Percentiles rank a stretch among this genome's conserved stretches.
Conservation (phyloP, 23 red algal genomes). For the Gracilaria gracilis region DNA sequence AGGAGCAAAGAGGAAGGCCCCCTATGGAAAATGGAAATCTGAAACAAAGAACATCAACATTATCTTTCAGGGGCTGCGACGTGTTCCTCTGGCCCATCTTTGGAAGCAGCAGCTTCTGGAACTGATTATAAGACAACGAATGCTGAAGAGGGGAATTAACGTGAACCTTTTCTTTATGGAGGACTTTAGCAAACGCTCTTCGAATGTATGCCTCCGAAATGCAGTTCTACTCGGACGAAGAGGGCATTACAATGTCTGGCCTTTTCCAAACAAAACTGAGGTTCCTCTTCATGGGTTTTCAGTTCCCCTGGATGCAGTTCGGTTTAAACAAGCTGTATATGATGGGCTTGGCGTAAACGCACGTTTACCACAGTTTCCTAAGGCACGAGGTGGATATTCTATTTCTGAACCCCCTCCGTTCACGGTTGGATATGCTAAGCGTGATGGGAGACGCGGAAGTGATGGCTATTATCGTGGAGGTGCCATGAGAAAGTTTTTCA, state of each 20-base stretch:
- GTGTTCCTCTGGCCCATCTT: background rate
- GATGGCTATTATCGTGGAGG: background rate
- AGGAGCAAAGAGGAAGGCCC: background rate
- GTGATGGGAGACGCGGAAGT: background rate
- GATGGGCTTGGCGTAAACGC: constrained; percentile 7
- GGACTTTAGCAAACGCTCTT: background rate
- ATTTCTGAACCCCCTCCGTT: constrained; percentile 16
- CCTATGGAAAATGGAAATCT: background rate
- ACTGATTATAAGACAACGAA: background rate
- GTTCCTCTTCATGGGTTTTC: constrained; percentile 42
- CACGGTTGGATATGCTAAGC: constrained; percentile 27
- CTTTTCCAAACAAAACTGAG: constrained; percentile 46
- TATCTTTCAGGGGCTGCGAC: constrained; percentile 5
- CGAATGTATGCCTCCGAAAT: constrained; percentile 56
- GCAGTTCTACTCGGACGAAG: constrained; percentile 54
- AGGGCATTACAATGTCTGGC: constrained; percentile 48
- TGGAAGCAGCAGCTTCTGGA: background rate
- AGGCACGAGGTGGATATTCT: background rate
- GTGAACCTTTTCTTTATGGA: background rate
- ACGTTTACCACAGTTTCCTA: background rate
- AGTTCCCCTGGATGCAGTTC: constrained; percentile 54
- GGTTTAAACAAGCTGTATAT: constrained; percentile 49
- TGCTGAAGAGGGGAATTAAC: background rate
- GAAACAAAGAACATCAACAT: background rate
- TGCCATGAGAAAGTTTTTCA: constrained; percentile 44